Evolutionary conservation across 306 rosid species (phyloP).

Genomic region (Luffa acutangula): DNA sequence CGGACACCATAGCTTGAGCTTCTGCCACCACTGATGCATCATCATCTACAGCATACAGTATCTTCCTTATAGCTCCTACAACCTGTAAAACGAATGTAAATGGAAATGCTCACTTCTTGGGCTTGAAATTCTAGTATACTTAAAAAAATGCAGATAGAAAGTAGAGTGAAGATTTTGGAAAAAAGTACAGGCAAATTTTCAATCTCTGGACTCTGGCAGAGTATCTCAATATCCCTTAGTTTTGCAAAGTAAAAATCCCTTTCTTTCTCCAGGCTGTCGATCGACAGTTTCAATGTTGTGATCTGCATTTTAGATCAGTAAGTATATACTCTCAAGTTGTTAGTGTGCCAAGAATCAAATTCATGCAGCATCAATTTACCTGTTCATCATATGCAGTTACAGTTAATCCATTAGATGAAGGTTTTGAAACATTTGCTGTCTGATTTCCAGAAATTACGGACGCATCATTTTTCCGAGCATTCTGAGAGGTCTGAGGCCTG

Average conservation of each 20-base stretch:
- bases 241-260: conserved; percentile 86
- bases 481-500: conserved; percentile 52
- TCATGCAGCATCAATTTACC: conserved; percentile 23
- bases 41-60: conserved; percentile 75
- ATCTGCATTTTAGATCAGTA: conserved; percentile 36
- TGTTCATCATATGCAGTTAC: conserved; percentile 58
- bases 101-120: not conserved
- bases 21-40: conserved; percentile 68
- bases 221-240: conserved; percentile 80
- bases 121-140: not conserved
- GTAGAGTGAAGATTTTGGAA: not conserved
- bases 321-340: not conserved
- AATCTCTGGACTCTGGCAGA: conserved; percentile 76
- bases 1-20: conserved; percentile 75
- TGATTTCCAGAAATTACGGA: conserved; percentile 38
- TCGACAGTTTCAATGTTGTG: conserved; percentile 74
- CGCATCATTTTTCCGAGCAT: conserved; percentile 56
- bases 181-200: conserved; percentile 53
- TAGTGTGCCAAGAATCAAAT: not conserved
- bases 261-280: conserved; percentile 96
- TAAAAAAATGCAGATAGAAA: not conserved
- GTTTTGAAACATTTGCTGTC: conserved; percentile 28
- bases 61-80: conserved; percentile 74
- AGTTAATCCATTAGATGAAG: conserved; percentile 35
- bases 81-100: conserved; percentile 33